Percentiles rank a stretch among this genome's conserved stretches.
Conservation (phyloP, 345 rosid species). For the Brassica napus region DNA sequence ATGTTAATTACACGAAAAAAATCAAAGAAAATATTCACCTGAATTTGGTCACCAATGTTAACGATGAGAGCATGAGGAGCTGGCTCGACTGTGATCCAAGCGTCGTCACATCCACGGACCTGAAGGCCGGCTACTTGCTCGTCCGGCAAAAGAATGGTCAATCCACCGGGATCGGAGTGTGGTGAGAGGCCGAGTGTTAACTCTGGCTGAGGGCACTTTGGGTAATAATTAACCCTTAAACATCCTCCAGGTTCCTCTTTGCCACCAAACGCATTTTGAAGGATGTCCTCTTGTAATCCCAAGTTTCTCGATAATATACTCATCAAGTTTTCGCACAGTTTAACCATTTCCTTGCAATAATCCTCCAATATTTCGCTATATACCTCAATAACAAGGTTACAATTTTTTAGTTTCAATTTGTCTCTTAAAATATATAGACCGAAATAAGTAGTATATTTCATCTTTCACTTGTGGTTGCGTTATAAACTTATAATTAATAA, state of each 20-base stretch:
- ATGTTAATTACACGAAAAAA: not conserved
- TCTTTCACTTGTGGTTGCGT: not conserved
- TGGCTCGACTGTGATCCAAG: conserved; percentile 83
- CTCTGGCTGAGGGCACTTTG: conserved; percentile 89
- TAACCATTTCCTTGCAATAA: conserved; percentile 63
- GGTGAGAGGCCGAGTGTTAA: conserved; percentile 78
- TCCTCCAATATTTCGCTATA: conserved; percentile 66
- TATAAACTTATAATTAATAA: not conserved
- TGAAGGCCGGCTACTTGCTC: conserved; percentile 72
- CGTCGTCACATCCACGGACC: conserved; percentile 53
- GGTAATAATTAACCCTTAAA: conserved; percentile 81
- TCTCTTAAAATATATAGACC: not conserved
- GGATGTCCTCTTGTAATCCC: conserved; percentile 51
- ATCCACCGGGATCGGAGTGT: conserved; percentile 92
- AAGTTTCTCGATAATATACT: conserved; percentile 64
- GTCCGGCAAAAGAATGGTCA: conserved; percentile 79
- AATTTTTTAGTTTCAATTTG: not conserved
- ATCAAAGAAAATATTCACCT: conserved; percentile 47
- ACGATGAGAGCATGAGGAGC: conserved; percentile 70
- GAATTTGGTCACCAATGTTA: conserved; percentile 90
- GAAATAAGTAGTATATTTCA: not conserved
- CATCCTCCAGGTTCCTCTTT: conserved; percentile 63
- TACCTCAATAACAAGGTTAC: not conserved
- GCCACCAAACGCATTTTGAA: conserved; percentile 79
- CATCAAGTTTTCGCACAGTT: conserved; percentile 59